Conservation (phyloP, 139 green algal species). For the Coelastrella sp. region DNA sequence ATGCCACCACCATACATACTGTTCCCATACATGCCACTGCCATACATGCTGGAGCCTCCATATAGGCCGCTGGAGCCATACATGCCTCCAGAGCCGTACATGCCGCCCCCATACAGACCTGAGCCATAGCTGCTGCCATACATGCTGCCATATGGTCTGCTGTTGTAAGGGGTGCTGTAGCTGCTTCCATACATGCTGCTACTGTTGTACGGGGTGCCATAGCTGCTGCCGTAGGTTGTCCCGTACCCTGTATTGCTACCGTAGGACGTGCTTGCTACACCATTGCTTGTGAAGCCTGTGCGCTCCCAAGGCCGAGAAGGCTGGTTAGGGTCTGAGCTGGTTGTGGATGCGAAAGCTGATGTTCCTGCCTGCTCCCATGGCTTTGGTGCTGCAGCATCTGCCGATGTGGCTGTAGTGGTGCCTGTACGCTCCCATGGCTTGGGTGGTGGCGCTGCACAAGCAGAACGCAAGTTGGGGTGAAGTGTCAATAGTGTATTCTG, state of each 20-base stretch:
- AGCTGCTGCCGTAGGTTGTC: conserved; percentile 33
- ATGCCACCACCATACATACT: conserved; percentile 57
- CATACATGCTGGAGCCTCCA: conserved; percentile 60
- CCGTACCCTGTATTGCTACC: conserved; percentile 37
- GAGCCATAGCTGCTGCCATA: conserved; percentile 38
- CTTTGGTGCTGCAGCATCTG: conserved; percentile 53
- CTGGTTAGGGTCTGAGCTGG: conserved; percentile 1
- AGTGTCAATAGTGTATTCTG: too few species aligned
- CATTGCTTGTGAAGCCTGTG: conserved; percentile 7
- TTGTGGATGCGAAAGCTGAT: background rate
- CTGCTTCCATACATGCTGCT: background rate
- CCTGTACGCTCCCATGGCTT: conserved; percentile 75
- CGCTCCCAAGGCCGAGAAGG: conserved; percentile 61
- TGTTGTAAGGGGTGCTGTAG: too few species aligned
- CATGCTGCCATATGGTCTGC: conserved; percentile 11
- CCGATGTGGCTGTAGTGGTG: background rate
- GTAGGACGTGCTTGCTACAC: conserved; percentile 42
- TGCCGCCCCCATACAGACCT: conserved; percentile 32
- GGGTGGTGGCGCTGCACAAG: conserved; percentile 52
- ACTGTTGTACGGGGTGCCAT: too few species aligned
- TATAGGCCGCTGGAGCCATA: conserved; percentile 57
- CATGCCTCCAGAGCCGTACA: conserved; percentile 52
- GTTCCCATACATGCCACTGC: conserved; percentile 59
- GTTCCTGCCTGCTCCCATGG: conserved; percentile 62
- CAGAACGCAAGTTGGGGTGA: too few species aligned